Evolutionary conservation across 2,329 filamentous ascomycete genomes (phyloP), one percentile per base, ranked within the genome.

Genomic region (Leptodontidium sp.): DNA sequence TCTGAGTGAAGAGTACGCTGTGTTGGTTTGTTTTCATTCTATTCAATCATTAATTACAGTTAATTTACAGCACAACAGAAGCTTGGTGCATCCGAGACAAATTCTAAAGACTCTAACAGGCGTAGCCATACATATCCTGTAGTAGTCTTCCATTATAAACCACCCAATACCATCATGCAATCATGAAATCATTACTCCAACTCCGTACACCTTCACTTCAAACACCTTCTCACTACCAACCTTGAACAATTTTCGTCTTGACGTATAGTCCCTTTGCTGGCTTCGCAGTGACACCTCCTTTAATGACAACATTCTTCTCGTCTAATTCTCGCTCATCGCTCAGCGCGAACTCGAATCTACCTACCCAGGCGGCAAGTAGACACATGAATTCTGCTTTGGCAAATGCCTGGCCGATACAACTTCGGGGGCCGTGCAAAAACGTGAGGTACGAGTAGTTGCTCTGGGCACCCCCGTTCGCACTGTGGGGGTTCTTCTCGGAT

Each of bases 321-420:
- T 92, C 90, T 77, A 89, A 81, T 77, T 90, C 86, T 69, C 89
- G 86, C 75, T 87, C 81, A 73, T 89, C 81, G 70, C 79, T 78
- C 65, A 90, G 77, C 73, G 81, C 81, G 77, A 90, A 89, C 76
- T 89, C 86, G 79, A 97, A 97, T 47, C 87, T 85, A 0, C 93
- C 93, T 4, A 95, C 86, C 85, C 92, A 89, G 9, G 88, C 86
- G 26, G 93, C 94, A 58, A 98, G 78, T 71, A 98, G 81, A 77
- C 91, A 95, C 9, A 93, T 93, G 80, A 97, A 92, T 83, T 98
- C 95, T 0, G 91, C 88, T 77, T 89, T 91, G 0, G 94, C 92
- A 80, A 97, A 97, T 1, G 84, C 84, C 79, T 90, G 87, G 0
- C 94, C 94, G 74, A 97, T 97, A 77, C 94, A 97, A 76, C 90